These are phyloP conservation scores for Annulohypoxylon bovei DNA, from an alignment of 495 filamentous ascomycete species.

Conservation along the genomic window DNA sequence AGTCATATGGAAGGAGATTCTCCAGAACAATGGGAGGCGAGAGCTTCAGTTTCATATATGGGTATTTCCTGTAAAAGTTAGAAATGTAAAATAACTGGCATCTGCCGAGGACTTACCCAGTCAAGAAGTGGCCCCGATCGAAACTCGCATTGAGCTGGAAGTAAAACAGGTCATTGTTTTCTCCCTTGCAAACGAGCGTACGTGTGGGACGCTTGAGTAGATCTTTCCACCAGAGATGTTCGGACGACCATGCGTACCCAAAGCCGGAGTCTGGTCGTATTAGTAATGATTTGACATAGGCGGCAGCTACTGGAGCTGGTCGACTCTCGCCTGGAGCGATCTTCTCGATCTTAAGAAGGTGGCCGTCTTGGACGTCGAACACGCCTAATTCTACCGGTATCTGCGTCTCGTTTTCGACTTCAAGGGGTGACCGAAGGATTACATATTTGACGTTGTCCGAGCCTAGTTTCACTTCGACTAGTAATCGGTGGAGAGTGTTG, in stretches of 20 bases:
- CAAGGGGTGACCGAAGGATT: slow-evolving; percentile 91
- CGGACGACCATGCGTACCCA: slow-evolving; percentile 92
- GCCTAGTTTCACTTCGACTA: slow-evolving; percentile 91
- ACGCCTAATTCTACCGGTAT: slow-evolving; percentile 96
- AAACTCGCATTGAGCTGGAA: slow-evolving; percentile 91
- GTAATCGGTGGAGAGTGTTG: slow-evolving; percentile 82
- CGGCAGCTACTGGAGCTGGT: slow-evolving; percentile 91
- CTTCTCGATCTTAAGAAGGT: slow-evolving; percentile 97
- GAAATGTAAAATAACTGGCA: slow-evolving; percentile 1
- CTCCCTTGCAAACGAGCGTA: slow-evolving; percentile 86
- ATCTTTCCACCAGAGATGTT: slow-evolving; percentile 91
- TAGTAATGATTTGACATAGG: slow-evolving; percentile 89
- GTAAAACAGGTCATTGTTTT: slow-evolving; percentile 88
- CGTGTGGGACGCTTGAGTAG: slow-evolving; percentile 82
- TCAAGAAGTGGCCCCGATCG: slow-evolving; percentile 81
- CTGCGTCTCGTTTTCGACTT: slow-evolving; percentile 97
- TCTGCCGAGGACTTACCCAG: slow-evolving; percentile 60
- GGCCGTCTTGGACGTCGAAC: slow-evolving; percentile 85
- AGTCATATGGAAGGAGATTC: slow-evolving; percentile 94
- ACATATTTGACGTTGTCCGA: slow-evolving; percentile 97
- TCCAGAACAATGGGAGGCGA: slow-evolving; percentile 93
- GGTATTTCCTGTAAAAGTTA: slow-evolving; percentile 73
- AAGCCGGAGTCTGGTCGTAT: slow-evolving; percentile 95
- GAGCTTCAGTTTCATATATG: slow-evolving; percentile 91
- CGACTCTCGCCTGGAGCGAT: slow-evolving; percentile 90